Evolutionary conservation across 345 rosid species (phyloP).

Genomic region (Carallia brachiata): DNA sequence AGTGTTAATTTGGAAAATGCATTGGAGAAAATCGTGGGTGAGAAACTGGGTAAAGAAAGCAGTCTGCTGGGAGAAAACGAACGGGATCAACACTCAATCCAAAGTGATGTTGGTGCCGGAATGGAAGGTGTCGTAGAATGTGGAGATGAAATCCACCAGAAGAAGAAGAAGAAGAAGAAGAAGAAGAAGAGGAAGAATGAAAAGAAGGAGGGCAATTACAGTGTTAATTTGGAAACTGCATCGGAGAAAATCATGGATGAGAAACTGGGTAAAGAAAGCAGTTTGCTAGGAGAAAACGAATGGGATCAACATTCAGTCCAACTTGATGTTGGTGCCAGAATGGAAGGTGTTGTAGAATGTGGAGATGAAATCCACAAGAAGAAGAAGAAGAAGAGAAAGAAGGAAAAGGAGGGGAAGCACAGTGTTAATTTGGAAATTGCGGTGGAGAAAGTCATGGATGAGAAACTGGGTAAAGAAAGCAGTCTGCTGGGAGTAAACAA

Average conservation of each 20-base stretch:
- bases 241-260: not conserved
- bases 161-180: not conserved
- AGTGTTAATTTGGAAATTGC: no score
- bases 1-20: constrained; percentile 2
- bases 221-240: constrained; percentile 3
- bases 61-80: not conserved
- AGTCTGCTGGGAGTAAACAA: not conserved
- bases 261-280: not conserved
- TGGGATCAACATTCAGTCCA: not conserved
- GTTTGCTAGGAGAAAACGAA: no score
- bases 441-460: no score
- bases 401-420: no score
- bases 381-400: no score
- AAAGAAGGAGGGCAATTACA: constrained; percentile 10
- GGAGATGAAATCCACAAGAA: not conserved
- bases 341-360: not conserved
- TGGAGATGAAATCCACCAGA: not conserved
- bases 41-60: not conserved
- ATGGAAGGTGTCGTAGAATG: not conserved
- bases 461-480: not conserved
- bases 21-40: not conserved
- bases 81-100: not conserved
- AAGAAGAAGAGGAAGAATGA: constrained; percentile 14
- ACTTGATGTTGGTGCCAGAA: constrained; percentile 1
- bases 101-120: constrained; percentile 1